Conservation (phyloP, 2,329 filamentous ascomycete species). For the Fusarium dimerum region DNA sequence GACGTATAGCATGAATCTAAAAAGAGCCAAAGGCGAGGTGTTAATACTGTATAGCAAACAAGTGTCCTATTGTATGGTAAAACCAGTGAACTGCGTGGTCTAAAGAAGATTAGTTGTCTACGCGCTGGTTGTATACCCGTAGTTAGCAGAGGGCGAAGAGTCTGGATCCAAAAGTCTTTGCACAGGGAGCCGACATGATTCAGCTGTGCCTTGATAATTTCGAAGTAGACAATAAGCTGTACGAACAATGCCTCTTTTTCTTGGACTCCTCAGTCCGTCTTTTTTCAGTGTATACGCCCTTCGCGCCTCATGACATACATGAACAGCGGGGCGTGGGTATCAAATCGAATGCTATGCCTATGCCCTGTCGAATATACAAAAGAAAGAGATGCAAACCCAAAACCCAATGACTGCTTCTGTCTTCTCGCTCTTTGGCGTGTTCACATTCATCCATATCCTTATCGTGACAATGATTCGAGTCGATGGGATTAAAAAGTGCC, state of each 20-base stretch:
- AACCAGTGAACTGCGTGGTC: neutral
- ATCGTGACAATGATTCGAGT: neutral
- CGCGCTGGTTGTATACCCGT: neutral
- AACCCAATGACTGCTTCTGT: neutral
- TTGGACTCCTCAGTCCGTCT: neutral
- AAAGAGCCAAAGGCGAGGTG: neutral
- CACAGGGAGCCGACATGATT: too few relatives aligned
- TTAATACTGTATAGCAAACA: neutral
- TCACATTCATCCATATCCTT: neutral
- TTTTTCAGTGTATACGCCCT: constrained; percentile 3
- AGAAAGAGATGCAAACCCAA: neutral
- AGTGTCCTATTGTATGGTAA: too few relatives aligned
- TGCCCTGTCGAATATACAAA: constrained; percentile 21
- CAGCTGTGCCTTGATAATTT: too few relatives aligned
- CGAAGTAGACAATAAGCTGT: neutral
- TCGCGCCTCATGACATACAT: constrained; percentile 9
- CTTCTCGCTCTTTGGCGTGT: neutral
- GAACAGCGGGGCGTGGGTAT: constrained; percentile 27
- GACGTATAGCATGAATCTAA: neutral
- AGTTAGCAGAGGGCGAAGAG: too few relatives aligned
- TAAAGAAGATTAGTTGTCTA: too few relatives aligned
- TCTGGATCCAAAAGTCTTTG: too few relatives aligned
- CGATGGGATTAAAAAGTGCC: constrained; percentile 36
- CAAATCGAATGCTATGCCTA: constrained; percentile 19
- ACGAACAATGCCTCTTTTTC: neutral